Evolutionary conservation across 2,329 filamentous ascomycete genomes (phyloP).

Genomic region (Pyrenochaeta sp.): DNA sequence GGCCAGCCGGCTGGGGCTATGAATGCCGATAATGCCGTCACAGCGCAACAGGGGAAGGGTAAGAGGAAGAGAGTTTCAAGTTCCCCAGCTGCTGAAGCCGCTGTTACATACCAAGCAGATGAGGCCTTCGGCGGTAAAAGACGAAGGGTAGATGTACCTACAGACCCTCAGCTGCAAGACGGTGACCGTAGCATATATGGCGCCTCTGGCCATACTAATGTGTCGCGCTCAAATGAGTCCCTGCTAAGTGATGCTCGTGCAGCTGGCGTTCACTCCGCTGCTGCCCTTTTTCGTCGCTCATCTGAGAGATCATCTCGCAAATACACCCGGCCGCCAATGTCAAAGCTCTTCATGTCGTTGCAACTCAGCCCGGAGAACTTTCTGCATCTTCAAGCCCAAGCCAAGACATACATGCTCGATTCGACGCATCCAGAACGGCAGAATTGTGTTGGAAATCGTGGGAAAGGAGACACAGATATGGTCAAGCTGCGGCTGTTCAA

Average conservation of each 20-base stretch:
- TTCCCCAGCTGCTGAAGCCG: slow-evolving; percentile 11
- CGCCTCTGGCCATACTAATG: slow-evolving; percentile 12
- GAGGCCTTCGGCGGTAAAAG: slow-evolving; percentile 27
- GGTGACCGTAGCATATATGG: slow-evolving; percentile 1
- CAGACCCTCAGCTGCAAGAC: slow-evolving; percentile 20
- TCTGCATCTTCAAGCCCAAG: slow-evolving; percentile 63
- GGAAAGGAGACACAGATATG: slow-evolving; percentile 64
- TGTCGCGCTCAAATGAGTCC: slow-evolving; percentile 24
- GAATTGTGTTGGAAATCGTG: slow-evolving; percentile 65
- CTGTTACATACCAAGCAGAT: slow-evolving; percentile 6
- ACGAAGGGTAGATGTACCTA: slow-evolving; percentile 23
- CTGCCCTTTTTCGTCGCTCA: slow-evolving; percentile 60
- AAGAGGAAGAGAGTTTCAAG: slow-evolving; percentile 39
- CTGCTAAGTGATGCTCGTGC: slow-evolving; percentile 54
- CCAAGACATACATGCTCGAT: slow-evolving; percentile 66
- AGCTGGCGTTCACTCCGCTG: slow-evolving; percentile 61
- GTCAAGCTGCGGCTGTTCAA: slow-evolving; percentile 66
- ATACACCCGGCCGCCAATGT: slow-evolving; percentile 66
- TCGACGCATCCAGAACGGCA: slow-evolving; percentile 63
- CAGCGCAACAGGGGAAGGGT: slow-evolving; percentile 19
- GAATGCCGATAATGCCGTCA: slow-evolving; percentile 10
- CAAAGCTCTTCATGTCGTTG: slow-evolving; percentile 65
- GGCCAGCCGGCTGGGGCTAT: slow-evolving; percentile 28
- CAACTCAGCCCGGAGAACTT: slow-evolving; percentile 66
- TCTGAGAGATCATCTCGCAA: slow-evolving; percentile 59